A percentile compares a stretch with the other conserved stretches of the same genome.
These are phyloP conservation scores for Pseudodiploospora longispora DNA, from an alignment of 2,329 filamentous ascomycete genomes.

Conservation along the genomic window DNA sequence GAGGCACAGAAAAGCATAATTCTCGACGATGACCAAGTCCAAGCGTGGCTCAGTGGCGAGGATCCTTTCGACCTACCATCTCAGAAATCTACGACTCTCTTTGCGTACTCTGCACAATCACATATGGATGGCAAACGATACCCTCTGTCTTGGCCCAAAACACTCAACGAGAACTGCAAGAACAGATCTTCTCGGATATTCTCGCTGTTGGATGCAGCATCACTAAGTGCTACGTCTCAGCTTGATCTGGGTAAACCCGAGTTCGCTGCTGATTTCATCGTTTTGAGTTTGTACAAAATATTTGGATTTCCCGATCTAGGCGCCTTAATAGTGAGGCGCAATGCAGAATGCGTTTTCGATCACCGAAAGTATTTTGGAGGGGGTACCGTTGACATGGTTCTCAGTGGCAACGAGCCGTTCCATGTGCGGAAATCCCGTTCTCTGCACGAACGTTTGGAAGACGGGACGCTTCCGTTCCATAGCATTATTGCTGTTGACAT, in stretches of 20 bases:
- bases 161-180: conserved; percentile 29
- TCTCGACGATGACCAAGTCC: conserved; percentile 56
- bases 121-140: conserved; percentile 81
- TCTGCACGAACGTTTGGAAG: conserved; percentile 77
- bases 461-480: conserved; percentile 86
- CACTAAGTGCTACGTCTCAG: conserved; percentile 67
- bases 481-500: conserved; percentile 75
- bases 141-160: conserved; percentile 59
- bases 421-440: conserved; percentile 65
- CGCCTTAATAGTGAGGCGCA: conserved; percentile 71
- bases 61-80: conserved; percentile 18
- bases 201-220: conserved; percentile 77
- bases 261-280: conserved; percentile 71
- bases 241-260: conserved; percentile 59
- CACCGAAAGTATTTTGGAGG: conserved; percentile 81
- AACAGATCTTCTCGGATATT: conserved; percentile 34
- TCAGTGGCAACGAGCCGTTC: conserved; percentile 71
- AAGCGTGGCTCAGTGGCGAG: conserved; percentile 50
- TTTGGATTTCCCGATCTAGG: conserved; percentile 94
- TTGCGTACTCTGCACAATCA: conserved; percentile 86
- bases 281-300: conserved; percentile 92
- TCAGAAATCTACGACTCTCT: conserved; percentile 32
- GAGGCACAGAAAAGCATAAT: conserved; percentile 58
- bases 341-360: conserved; percentile 54
- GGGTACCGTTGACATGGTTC: conserved; percentile 86